phyloP scores from a whole-genome alignment of 768 basidiomycete species.

The Lactifluus hygrophoroides region DNA sequence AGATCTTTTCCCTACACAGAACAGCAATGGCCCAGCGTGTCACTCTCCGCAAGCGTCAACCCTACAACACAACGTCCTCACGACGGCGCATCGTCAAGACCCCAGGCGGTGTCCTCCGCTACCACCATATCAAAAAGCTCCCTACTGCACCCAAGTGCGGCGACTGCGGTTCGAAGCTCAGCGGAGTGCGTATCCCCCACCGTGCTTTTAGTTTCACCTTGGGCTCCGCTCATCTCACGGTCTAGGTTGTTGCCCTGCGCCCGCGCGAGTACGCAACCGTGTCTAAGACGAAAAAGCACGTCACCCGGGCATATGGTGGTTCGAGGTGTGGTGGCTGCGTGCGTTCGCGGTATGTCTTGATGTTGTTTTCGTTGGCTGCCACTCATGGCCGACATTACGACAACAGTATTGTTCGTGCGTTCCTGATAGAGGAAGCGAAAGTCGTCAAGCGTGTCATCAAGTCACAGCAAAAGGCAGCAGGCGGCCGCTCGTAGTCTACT shows the following conservation, averaged over 20 bases:
- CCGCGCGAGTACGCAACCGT: slow-evolving; percentile 93
- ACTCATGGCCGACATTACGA: neutral
- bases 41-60: slow-evolving; percentile 95
- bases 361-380: slow-evolving; percentile 4
- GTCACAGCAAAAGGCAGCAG: slow-evolving; percentile 51
- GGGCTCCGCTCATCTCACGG: neutral
- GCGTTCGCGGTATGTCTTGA: slow-evolving; percentile 67
- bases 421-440: slow-evolving; percentile 99
- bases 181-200: slow-evolving; percentile 62
- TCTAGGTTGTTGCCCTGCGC: slow-evolving; percentile 87
- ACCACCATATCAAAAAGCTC: slow-evolving; percentile 96
- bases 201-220: neutral
- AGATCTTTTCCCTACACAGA: neutral
- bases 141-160: slow-evolving; percentile 92
- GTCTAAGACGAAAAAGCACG: slow-evolving; percentile 96
- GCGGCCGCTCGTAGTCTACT: slow-evolving; percentile 21
- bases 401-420: slow-evolving; percentile 90
- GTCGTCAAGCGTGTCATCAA: slow-evolving; percentile 99
- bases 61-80: slow-evolving; percentile 98
- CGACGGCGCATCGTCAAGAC: slow-evolving; percentile 95
- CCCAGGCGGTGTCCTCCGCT: slow-evolving; percentile 95
- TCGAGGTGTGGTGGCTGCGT: slow-evolving; percentile 96
- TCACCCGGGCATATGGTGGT: slow-evolving; percentile 93
- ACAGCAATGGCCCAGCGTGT: slow-evolving; percentile 92
- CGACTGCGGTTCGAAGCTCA: slow-evolving; percentile 91